Conservation (phyloP, 1,284 basidiomycete genomes). For the Heterobasidion annosum region DNA sequence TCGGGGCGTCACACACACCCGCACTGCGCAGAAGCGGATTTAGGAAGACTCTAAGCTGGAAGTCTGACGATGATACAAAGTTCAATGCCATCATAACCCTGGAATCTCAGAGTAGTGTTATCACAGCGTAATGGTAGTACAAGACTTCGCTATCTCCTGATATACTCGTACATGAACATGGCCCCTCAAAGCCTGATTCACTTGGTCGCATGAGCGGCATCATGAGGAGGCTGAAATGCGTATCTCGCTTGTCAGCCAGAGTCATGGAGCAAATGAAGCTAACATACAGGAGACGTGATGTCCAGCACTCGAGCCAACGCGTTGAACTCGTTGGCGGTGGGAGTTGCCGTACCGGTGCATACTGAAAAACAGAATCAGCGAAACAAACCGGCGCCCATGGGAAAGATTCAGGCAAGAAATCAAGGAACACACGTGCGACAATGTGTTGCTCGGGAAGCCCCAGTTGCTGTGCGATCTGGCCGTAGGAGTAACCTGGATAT, state of each 20-base stretch:
- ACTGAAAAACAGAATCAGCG: constrained; percentile 26
- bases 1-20: background rate
- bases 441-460: constrained; percentile 36
- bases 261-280: background rate
- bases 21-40: too few relatives aligned
- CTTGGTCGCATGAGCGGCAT: constrained; percentile 2
- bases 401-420: background rate
- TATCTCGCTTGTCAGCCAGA: background rate
- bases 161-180: too few relatives aligned
- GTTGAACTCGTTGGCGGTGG: constrained; percentile 44
- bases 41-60: too few relatives aligned
- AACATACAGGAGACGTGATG: constrained; percentile 30
- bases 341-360: constrained; percentile 34
- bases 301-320: constrained; percentile 36
- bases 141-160: too few relatives aligned
- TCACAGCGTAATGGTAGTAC: too few relatives aligned
- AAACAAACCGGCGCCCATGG: too few relatives aligned
- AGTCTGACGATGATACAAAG: too few relatives aligned
- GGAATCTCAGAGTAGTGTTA: too few relatives aligned
- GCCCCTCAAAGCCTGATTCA: background rate
- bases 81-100: too few relatives aligned
- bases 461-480: constrained; percentile 36
- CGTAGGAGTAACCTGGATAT: constrained; percentile 35
- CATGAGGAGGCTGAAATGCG: constrained; percentile 1
- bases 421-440: constrained; percentile 33